Evolutionary conservation across 768 basidiomycete genomes (phyloP).

Genomic region (Lactarius sp.): DNA sequence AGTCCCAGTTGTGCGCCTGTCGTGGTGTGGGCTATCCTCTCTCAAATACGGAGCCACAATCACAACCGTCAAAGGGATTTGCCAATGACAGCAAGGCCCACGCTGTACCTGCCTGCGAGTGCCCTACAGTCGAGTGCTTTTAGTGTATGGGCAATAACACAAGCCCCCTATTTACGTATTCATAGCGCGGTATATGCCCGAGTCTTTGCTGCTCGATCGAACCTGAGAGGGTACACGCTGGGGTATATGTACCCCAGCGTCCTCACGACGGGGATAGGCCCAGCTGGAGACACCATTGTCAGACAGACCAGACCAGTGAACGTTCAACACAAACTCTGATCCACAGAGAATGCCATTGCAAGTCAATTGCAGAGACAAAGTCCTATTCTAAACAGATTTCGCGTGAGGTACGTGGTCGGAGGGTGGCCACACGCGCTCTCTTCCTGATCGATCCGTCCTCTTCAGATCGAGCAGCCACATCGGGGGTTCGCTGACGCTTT

Average conservation of each 20-base stretch:
- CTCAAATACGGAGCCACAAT: background rate
- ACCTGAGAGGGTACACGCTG: background rate
- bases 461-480: constrained; percentile 30
- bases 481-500: constrained; percentile 31
- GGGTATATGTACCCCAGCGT: no score
- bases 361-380: constrained; percentile 9
- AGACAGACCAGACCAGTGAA: background rate
- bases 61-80: background rate
- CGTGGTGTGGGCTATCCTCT: background rate
- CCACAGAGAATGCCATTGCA: background rate
- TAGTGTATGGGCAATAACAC: background rate
- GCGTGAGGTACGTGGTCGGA: background rate
- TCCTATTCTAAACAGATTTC: constrained; percentile 13
- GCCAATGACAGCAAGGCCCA: no score
- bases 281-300: background rate
- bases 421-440: constrained; percentile 7
- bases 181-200: background rate
- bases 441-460: constrained; percentile 4
- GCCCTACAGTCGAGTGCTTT: no score
- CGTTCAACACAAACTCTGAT: background rate
- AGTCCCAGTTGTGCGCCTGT: background rate
- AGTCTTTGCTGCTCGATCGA: background rate
- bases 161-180: background rate
- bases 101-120: no score
- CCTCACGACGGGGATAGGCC: background rate